Base-by-base conservation (phyloP, 169 alveolate species). In the Eimeria mitis region DNA sequence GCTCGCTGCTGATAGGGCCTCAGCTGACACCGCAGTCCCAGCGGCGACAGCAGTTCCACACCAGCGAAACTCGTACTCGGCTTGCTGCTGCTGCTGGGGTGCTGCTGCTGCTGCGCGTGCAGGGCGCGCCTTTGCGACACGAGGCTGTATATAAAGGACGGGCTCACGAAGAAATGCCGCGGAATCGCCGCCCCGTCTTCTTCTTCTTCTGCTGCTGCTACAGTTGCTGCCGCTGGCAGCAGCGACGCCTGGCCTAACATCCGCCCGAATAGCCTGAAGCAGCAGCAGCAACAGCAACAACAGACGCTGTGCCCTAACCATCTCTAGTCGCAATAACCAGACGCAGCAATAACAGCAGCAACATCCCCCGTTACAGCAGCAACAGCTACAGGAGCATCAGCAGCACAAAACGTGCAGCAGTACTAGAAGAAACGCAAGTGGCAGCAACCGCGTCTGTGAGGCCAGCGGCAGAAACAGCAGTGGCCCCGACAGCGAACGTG, bases 1-100 rank as follows among this genome's bases (percentile, higher is more conserved):
- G 97, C 97, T 47, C 95, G 52, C 92, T 89, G 92, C 92, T 95
- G 97, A 71, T 95, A 95, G 23, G 97, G 91, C 56, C 97, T 91
- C 79, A 95, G 95, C 49, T 16, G 37, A 31, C 96, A 94, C 34
- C 40, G 63, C 54, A 94, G 94, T 44, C 95, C 94, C 40, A 89
- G 70, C 13, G 94, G 96, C 34, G 44, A 14, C 71, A 91, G 37
- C 25, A 75, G 63, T 65, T 44, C 59, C 23, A 81, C 49, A 11
- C 89, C 65, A 31, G 63, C 56, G 59, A 89, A 59, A 49, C 89
- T 42, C 5, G 16, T 37, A 56, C n/a, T 44, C 31, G 37, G 70
- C 49, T 56, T 54, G 61, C 90, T 78, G 68, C 28, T 54, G 34
- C 84, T 19, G 54, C 31, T 52, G 70, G 52, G 19, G 49, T 25